Conservation (phyloP, 306 rosid genomes). For the Cucumis cinereus region DNA sequence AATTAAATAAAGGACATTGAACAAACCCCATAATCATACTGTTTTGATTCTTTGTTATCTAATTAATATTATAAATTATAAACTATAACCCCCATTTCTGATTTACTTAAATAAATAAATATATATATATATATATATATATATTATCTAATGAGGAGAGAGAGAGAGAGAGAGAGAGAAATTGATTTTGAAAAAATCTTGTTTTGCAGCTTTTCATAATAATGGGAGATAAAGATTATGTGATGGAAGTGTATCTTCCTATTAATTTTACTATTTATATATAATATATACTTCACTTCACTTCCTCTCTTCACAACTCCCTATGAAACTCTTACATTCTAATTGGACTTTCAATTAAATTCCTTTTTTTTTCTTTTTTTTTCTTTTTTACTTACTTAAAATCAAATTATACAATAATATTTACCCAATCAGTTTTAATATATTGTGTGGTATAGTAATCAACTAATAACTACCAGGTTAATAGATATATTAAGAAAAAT, state of each 20-base stretch:
- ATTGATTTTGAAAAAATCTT: background rate
- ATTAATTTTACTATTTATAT: conserved; percentile 6
- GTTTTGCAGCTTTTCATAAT: conserved; percentile 12
- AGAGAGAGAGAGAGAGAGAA: background rate
- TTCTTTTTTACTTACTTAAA: background rate
- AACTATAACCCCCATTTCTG: background rate
- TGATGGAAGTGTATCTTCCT: background rate
- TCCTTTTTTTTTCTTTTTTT: no score
- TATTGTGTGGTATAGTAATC: background rate
- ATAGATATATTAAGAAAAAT: no score
- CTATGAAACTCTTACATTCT: background rate
- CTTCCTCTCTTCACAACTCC: background rate
- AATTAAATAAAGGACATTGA: background rate
- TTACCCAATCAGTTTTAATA: background rate
- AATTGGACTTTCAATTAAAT: background rate
- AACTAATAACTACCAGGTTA: no score
- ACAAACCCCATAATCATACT: conserved; percentile 9
- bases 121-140: no score
- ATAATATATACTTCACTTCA: background rate
- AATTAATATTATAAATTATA: background rate
- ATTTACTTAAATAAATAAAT: background rate
- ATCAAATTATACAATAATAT: background rate
- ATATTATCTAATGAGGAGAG: background rate
- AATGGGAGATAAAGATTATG: conserved; percentile 6
- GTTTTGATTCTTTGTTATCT: conserved; percentile 8